Conservation (phyloP, 768 basidiomycete genomes). For the Xerocomellus intermedius region DNA sequence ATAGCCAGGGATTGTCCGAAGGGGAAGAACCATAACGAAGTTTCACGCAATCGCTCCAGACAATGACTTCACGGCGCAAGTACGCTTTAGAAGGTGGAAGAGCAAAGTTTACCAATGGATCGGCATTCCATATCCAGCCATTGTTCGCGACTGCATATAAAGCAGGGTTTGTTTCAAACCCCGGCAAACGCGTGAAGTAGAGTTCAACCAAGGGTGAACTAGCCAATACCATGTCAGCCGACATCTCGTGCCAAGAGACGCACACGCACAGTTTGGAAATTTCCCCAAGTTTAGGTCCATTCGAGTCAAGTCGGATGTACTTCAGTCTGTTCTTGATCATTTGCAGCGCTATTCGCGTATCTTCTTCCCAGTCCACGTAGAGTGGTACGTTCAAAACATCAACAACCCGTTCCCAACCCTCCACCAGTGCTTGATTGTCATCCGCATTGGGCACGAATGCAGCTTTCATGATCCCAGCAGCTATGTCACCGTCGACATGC, state of each 20-base stretch:
- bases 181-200: slow-evolving; percentile 86
- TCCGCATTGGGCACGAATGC: slow-evolving; percentile 51
- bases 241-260: background rate
- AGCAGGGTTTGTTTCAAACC: slow-evolving; percentile 48
- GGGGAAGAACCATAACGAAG: slow-evolving; percentile 86
- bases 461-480: slow-evolving; percentile 74
- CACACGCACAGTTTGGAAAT: slow-evolving; percentile 70
- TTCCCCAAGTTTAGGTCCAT: slow-evolving; percentile 82
- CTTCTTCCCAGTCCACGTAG: slow-evolving; percentile 85
- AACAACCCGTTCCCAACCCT: slow-evolving; percentile 74
- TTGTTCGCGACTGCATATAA: slow-evolving; percentile 91
- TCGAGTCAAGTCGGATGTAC: slow-evolving; percentile 76
- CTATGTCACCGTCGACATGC: slow-evolving; percentile 56
- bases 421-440: slow-evolving; percentile 54
- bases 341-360: slow-evolving; percentile 70
- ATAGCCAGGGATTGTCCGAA: slow-evolving; percentile 88
- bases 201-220: slow-evolving; percentile 85
- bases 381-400: slow-evolving; percentile 87
- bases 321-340: slow-evolving; percentile 73
- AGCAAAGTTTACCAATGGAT: slow-evolving; percentile 94
- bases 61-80: slow-evolving; percentile 93
- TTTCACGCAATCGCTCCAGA: slow-evolving; percentile 98
- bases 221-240: slow-evolving; percentile 8
- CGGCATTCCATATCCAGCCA: slow-evolving; percentile 98
- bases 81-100: slow-evolving; percentile 91